Evolutionary conservation across 2,329 filamentous ascomycete species (phyloP), one percentile per base, ranked within the genome.

Genomic region (Epichloe hybrida): DNA sequence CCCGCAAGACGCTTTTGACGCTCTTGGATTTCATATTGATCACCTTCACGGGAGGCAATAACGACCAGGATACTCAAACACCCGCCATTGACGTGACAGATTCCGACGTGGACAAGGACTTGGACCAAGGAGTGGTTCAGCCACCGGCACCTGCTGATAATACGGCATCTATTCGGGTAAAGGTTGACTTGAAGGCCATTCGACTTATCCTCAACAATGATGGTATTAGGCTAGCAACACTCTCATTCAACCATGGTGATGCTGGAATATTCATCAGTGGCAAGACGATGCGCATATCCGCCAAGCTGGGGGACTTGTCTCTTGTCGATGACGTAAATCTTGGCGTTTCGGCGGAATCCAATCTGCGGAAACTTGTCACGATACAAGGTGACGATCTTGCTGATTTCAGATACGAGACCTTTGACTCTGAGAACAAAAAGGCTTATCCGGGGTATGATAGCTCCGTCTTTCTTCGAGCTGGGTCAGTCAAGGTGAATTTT

Each of bases 401-500:
- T 1, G 93, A 98, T 64, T 97, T 99, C 72, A 86, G 88, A 50
- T 99, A 98, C 60, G 88, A 98, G 67, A 98, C 93, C 0, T 98
- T 94, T 59, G 89, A 97, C 64, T 66, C 84, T 0, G 76, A 77
- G 21, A 81, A 83, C 52, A 60, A 65, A 2, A 78, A 84, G 49
- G 76, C 80, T 11, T 97, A 97, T 60, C 94, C 93, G 5, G 94
- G 93, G 11, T 95, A 97, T 61, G 91, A 97, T 63, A 93, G 88
- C 13, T 91, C 90, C 1, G 82, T 98, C 34, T 94, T 82, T 61
- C 73, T 99, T 11, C 83, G 91, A 37, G 91, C 93, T 17, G 93
- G 93, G 1, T 98, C 93, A 0, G 84, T 98, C 65, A 97, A 95
- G 69, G 76, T 98, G 63, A 97, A 96, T 64, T 98, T 99, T 64